Conservation (phyloP, 768 basidiomycete genomes). For the Trichaptum fuscoviolaceum region DNA sequence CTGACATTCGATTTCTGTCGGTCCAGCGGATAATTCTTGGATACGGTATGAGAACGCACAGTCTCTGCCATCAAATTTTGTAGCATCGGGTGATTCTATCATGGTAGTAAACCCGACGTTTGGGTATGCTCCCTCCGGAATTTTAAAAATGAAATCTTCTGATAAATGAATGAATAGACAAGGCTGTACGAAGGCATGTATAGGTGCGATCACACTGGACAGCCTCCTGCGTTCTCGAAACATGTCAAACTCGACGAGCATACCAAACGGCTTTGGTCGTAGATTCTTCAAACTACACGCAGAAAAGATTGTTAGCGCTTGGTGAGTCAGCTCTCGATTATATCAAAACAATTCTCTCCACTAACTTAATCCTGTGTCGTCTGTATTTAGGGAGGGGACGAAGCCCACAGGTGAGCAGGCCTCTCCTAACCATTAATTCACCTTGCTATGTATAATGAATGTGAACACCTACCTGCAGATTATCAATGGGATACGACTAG, state of each 20-base stretch:
- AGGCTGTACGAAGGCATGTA: slow-evolving; percentile 18
- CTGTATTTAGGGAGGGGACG: background rate
- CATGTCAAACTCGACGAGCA: background rate
- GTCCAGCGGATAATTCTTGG: no score
- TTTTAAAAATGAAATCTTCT: no score
- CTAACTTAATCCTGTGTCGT: no score
- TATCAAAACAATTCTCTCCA: no score
- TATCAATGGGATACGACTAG: no score
- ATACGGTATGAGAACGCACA: slow-evolving; percentile 23
- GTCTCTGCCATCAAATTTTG: slow-evolving; percentile 26
- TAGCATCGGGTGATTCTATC: slow-evolving; percentile 30
- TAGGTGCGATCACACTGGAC: slow-evolving; percentile 19
- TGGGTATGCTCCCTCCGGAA: slow-evolving; percentile 11
- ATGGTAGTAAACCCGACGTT: slow-evolving; percentile 23
- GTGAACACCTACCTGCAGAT: no score
- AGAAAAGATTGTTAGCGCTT: no score
- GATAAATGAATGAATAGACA: slow-evolving; percentile 7
- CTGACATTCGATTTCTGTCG: no score
- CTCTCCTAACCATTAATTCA: no score
- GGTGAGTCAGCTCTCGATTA: no score
- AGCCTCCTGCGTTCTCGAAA: slow-evolving; percentile 9
- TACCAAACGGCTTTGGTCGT: background rate
- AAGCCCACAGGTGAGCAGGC: background rate
- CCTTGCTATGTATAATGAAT: no score
- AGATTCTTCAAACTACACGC: background rate